Percentiles rank a stretch among this genome's conserved stretches.
phyloP scores from a whole-genome alignment of 1,284 basidiomycete genomes.

The Austroboletus rostrupii region DNA sequence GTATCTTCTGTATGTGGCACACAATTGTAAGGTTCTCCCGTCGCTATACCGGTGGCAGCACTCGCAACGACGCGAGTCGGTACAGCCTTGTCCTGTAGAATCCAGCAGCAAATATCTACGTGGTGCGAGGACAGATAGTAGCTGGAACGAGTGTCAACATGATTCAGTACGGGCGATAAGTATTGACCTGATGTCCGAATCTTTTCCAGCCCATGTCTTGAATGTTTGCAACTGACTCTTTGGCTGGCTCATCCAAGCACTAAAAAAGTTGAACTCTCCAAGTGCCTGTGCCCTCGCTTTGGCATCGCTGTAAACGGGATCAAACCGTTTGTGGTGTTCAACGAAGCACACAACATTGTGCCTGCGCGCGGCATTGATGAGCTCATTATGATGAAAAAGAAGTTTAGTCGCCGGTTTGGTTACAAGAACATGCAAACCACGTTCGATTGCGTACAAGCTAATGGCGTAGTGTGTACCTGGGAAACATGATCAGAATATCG shows the following conservation, averaged over 20 bases:
- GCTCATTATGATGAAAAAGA: slow-evolving; percentile 75
- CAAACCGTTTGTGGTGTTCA: slow-evolving; percentile 86
- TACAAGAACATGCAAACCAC: slow-evolving; percentile 81
- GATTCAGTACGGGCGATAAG: background rate
- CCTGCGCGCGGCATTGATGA: slow-evolving; percentile 72
- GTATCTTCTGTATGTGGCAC: slow-evolving; percentile 87
- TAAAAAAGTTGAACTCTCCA: slow-evolving; percentile 92
- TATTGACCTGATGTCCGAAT: slow-evolving; percentile 78
- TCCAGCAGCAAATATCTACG: slow-evolving; percentile 90
- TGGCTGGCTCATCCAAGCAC: slow-evolving; percentile 91
- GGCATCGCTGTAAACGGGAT: slow-evolving; percentile 92
- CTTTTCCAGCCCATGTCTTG: slow-evolving; percentile 90
- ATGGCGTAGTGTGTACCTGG: slow-evolving; percentile 87
- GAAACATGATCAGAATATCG: slow-evolving; percentile 1
- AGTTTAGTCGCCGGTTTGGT: slow-evolving; percentile 92
- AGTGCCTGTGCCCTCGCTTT: slow-evolving; percentile 69
- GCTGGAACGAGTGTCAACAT: slow-evolving; percentile 36
- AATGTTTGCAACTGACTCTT: slow-evolving; percentile 93
- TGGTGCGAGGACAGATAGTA: slow-evolving; percentile 95
- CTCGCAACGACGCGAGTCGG: slow-evolving; percentile 86
- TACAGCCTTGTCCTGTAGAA: slow-evolving; percentile 74
- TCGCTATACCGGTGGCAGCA: slow-evolving; percentile 86
- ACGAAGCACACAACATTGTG: slow-evolving; percentile 87
- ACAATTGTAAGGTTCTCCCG: slow-evolving; percentile 80
- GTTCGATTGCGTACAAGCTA: slow-evolving; percentile 80